Base-by-base conservation (phyloP, 1,284 basidiomycete genomes). In the Sanghuangporus weigelae region DNA sequence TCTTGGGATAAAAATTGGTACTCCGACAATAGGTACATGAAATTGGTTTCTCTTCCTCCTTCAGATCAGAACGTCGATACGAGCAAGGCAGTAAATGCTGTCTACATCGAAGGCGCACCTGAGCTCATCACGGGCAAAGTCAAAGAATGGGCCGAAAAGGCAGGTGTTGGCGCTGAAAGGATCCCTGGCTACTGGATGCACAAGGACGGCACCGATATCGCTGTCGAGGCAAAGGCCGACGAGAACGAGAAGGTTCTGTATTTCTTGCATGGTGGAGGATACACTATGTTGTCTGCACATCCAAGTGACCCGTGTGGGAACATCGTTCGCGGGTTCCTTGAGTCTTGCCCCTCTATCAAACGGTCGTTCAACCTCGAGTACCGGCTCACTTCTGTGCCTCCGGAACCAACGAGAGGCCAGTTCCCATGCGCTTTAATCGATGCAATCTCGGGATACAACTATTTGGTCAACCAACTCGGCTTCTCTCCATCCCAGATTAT, bases 151-250 rank as follows among this genome's bases (percentile, higher is more conserved):
- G 78, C 80, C 7, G 69, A 72, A 11, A 69, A 72, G n/a, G 75
- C 79, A 7, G 69, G 73, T 5, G 79, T 85, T 19, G 59, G 71
- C 2, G 72, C 80, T 0, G 69, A 76, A 38, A 75, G 75, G 23
- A 77, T 86, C 40, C 81, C 84, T 6, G 84, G 83, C 2, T 87
- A 86, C 68, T 86, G 84, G 84, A 72, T 78, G 39, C 77, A 79
- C 70, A 78, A 78, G 68, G 70, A 73, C 35, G 79, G 76, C 2
- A 65, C 69, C 0, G 67, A 72, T 10, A 74, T 78, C 42, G 66
- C 69, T 21, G 70, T 74, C 26, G 75, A 74, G 5, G 69, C 79
- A 40, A 67, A 75, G 2, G 75, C 81, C 2, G 70, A 69, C 42
- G 75, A 76, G 1, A 80, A 76, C 31, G 83, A 86, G 68, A 84